Evolutionary conservation across 2,329 filamentous ascomycete genomes (phyloP), one percentile per base, ranked within the genome.

Genomic region (Talaromyces sp.): DNA sequence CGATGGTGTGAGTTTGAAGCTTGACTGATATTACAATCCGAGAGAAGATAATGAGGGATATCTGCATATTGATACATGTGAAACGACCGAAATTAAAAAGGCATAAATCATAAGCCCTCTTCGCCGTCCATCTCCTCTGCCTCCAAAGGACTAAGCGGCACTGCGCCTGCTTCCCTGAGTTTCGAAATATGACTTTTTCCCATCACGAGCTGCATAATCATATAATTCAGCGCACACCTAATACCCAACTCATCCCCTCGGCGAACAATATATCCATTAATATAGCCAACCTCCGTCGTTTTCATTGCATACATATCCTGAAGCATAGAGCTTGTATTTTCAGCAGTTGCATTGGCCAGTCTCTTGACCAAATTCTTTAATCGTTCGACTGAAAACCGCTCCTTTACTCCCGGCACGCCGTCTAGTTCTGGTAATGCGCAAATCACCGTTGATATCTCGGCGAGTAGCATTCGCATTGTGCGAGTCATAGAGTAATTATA

Each of bases 231-330:
- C 11, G 87, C 86, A 71, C 88, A 88, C 60, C 86, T 81, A n/a
- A 97, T 81, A 1, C 91, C 91, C 66, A 93, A 72, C 73, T 91
- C 86, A 70, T 86, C 84, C 0, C 90, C 95, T 47, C 89, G 85
- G 60, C 82, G 84, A 37, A 96, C 83, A 66, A 99, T 90, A 79
- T 94, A 99, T 0, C 93, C 94, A 74, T 96, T 97, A 70, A 94
- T 85, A 72, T 89, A 96, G 54, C 93, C 87, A 47, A 97, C 86
- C 71, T 97, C 92, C 0, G 91, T 92, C 65, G 82, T 78, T 67
- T 80, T 79, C 1, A 90, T 89, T 1, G 78, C 75, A 11, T 86
- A 79, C 13, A 93, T 81, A 71, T 89, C 87, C 62, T 85, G 83
- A 6, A 91, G 80, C 87, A 96, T 92, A 22, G 82, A 84, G 71